These are phyloP conservation scores for Lotus japonicus DNA, from an alignment of 306 rosid genomes.

Conservation along the genomic window DNA sequence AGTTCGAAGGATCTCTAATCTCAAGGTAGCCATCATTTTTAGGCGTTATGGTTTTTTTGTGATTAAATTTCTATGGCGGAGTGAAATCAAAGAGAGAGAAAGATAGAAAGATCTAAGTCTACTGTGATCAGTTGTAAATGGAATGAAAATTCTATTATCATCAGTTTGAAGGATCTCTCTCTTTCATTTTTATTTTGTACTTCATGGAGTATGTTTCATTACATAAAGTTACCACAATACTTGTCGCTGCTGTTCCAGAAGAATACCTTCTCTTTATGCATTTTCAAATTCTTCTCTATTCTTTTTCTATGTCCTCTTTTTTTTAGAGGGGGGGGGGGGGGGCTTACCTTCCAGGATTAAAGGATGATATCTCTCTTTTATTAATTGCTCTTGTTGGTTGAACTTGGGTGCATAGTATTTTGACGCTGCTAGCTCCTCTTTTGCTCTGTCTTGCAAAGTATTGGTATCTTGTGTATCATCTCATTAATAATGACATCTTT, in stretches of 20 bases:
- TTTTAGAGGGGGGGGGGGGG: no score
- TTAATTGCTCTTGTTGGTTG: constrained; percentile 6
- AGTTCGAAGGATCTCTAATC: constrained; percentile 71
- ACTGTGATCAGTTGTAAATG: not conserved
- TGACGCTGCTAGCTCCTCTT: not conserved
- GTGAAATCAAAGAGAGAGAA: no score
- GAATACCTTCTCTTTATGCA: not conserved
- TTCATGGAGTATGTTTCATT: constrained; percentile 9
- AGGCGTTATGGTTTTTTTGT: not conserved
- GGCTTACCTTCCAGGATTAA: no score
- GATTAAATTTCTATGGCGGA: no score
- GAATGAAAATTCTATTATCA: not conserved
- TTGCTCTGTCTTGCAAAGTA: constrained; percentile 8
- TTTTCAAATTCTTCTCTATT: not conserved
- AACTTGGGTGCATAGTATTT: not conserved
- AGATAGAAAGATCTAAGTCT: no score
- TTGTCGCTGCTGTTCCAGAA: not conserved
- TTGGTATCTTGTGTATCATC: not conserved
- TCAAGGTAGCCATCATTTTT: constrained; percentile 51
- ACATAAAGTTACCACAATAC: not conserved
- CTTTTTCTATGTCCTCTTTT: constrained; percentile 1
- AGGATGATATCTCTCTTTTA: no score
- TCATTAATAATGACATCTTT: not conserved
- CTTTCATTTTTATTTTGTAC: not conserved
- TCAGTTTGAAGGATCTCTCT: no score